Evolutionary conservation across 352 stramenopile genomes (phyloP), one percentile per base, ranked within the genome.

Genomic region (Phytopythium delawarense): DNA sequence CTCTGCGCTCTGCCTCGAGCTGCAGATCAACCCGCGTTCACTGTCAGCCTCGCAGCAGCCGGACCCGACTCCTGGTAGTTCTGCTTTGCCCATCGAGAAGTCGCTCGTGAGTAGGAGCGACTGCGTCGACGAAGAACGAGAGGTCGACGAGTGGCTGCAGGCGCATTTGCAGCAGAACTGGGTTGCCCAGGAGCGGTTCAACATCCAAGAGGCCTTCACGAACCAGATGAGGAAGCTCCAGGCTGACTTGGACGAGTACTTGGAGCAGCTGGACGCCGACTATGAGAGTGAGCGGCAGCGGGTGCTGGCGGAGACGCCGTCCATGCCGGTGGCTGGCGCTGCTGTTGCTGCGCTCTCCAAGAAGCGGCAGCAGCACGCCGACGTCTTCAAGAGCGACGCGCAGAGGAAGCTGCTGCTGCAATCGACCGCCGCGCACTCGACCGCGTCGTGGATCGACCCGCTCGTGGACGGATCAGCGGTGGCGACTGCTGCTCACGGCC

Each of bases 141-240:
- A 50, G 40, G 54, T 55, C 44, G 68, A 66, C 30, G 62, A 75
- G 32, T 63, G 46, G 7, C 54, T 77, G 30, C 66, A 63, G 0
- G 45, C 71, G 12, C 63, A 76, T 16, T 51, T 76, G 34, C 63
- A 74, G 35, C 66, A 72, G 44, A 69, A 87, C 30, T 88, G 81
- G 79, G 69, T 85, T 54, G 61, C 74, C 9, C 79, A 89, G 48
- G 81, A 91, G 42, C 78, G 79, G 1, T 91, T 88, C 54, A 89
- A 84, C 51, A 74, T 91, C 44, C 72, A 91, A 53, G 75, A 89
- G 42, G 81, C 81, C 2, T 87, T 89, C 57, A 87, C 75, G 8
- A 84, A 79, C 46, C 78, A 89, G 59, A 78, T 69, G 0, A 75
- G 75, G 40, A 80, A 84, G 55, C 68, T 87, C 15, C 74, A 87